Base-by-base conservation (phyloP, 2,329 filamentous ascomycete genomes). In the Penicillium sumatraense region DNA sequence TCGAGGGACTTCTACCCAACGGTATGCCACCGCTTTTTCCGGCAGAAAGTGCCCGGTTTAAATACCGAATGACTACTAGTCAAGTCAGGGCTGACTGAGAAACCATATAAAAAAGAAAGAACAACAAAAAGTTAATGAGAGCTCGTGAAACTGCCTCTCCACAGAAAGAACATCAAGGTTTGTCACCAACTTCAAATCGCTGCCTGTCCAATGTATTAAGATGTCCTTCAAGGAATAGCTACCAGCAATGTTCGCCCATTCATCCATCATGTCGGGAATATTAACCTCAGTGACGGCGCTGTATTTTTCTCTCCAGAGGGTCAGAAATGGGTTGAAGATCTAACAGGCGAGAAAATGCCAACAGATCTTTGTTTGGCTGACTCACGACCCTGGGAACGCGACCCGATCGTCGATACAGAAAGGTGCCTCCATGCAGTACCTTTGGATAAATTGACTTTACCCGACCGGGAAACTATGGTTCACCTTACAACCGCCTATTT, bases 361-460 rank as follows among this genome's bases (percentile, higher is more conserved):
- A 21, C 26, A 16, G 49, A 51, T 23, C 40, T 51, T n/a, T 44
- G 38, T 27, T 29, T 42, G 49, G 18, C 23, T 14, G 18, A 33
- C 14, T 33, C 36, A 2, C 38, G 49, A 16, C 49, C 49, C n/a
- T 51, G 49, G 49, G 49, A 51, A 31, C 49, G 38, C 16, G 49
- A 51, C 35, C 49, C 49, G 8, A 24, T 42, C 14, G 7, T 42
- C 11, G 49, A 51, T 14, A 14, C 26, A 13, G 26, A 51, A 14
- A 31, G 40, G 21, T 42, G 33, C 36, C 21, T 51, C n/a, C 4
- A 51, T 5, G 36, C 40, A 10, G 29, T 27, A 10, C 49, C 49
- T 24, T 18, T 51, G 13, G 49, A 42, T 46, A 46, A 31, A 31
- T 14, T 46, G 26, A 46, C 16, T 29, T n/a, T 46, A 21, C 42